Base-by-base conservation (phyloP, 2,329 filamentous ascomycete species). In the Aspergillus sp. region DNA sequence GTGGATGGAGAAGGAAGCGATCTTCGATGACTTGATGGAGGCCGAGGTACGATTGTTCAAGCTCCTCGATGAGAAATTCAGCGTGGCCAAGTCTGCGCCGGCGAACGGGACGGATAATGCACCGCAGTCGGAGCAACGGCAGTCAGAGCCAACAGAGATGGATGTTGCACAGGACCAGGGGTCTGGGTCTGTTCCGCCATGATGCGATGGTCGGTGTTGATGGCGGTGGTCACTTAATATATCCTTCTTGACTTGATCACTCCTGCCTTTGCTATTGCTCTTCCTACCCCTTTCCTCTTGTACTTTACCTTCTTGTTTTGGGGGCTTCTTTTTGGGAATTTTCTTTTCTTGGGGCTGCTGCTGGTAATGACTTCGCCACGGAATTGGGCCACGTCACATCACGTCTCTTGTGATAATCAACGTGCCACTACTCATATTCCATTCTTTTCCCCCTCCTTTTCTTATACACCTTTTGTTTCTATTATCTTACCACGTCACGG, bases 11-110 rank as follows among this genome's bases (percentile, higher is more conserved):
- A 81, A 81, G 59, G 78, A 81, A 51, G 66, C 72, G 25, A 71
- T 80, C 49, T 75, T 81, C 15, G 76, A 79, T 23, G 76, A 80
- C 61, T 61, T 80, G 17, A 78, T 78, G 57, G 73, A 79, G 53
- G 77, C 75, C 0, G 77, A 81, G 63, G 57, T 79, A 17, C 65
- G 69, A 15, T 63, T 77, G n/a, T 75, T 76, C 60, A 74, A 28
- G 63, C 69, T 9, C 17, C 65, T 38, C 8, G 64, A 65, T 15
- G 63, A 52, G 8, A 49, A 19, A 17, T 32, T 53, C 9, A 30
- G 19, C 12, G 17, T 48, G 32, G 5, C n/a, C 58, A 23, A 58
- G 38, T 28, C 50, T 25, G 15, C 48, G 4, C 32, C 54, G 12
- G 25, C 55, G 12, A 45, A 54, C 28, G 50, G 32, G 4, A n/a